A percentile compares a stretch with the other conserved stretches of the same genome.
phyloP scores from a whole-genome alignment of 2,329 filamentous ascomycete species.

The Calonectria honghensis region DNA sequence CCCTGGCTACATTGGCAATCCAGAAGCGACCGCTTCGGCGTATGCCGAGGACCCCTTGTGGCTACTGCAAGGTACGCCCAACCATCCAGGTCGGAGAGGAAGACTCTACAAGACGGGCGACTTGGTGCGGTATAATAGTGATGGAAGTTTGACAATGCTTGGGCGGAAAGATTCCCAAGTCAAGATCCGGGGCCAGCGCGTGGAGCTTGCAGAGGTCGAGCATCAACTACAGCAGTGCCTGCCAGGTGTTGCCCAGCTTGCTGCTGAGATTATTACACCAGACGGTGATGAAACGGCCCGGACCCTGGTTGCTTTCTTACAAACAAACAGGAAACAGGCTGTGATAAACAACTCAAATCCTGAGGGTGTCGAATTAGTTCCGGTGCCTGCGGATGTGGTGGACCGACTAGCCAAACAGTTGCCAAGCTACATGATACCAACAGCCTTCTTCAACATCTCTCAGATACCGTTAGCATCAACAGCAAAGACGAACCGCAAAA shows the following conservation, averaged over 20 bases:
- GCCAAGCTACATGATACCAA: constrained; percentile 48
- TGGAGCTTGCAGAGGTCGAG: constrained; percentile 32
- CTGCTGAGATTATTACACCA: constrained; percentile 13
- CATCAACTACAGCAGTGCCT: not conserved
- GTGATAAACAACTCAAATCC: not conserved
- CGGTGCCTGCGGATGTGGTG: not conserved
- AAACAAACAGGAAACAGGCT: not conserved
- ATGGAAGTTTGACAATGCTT: not conserved
- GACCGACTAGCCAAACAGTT: constrained; percentile 30
- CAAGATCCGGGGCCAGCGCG: constrained; percentile 48
- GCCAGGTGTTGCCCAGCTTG: not conserved
- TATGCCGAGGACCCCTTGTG: not conserved
- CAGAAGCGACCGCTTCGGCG: constrained; percentile 38
- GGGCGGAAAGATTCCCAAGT: constrained; percentile 42
- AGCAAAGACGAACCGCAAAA: constrained; percentile 44
- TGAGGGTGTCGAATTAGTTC: not conserved
- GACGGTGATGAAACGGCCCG: not conserved
- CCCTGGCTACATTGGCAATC: constrained; percentile 69
- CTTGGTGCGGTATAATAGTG: not conserved
- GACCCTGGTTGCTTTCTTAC: constrained; percentile 7
- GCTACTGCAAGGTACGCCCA: not conserved
- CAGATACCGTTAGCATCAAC: constrained; percentile 39
- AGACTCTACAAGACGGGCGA: not conserved
- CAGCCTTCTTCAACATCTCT: constrained; percentile 37
- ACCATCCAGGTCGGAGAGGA: not conserved